Evolutionary conservation across 1,284 basidiomycete genomes (phyloP), one percentile per base, ranked within the genome.

Genomic region (Irpex sp.): DNA sequence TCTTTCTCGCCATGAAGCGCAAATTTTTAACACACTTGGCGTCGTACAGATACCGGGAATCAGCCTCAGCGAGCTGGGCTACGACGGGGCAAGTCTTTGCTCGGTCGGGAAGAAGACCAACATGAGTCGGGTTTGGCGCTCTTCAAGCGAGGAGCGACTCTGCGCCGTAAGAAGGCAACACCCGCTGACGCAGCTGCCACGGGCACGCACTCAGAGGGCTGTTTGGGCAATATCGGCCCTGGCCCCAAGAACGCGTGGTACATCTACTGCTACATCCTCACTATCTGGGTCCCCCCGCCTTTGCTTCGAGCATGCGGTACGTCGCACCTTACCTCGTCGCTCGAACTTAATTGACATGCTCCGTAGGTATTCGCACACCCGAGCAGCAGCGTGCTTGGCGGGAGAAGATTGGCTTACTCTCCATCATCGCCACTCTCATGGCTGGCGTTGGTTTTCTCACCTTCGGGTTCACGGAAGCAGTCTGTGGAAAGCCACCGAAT

Each of bases 321-420:
- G 88, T 82, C 60, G 36, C 43, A 55, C 60, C 57, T 62, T 62
- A 68, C 59, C 54, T 47, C 57, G n/a, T 65, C 58, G 17, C 61
- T 11, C 60, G 17, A 51, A 36, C 36, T 36, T 26, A 8, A 26
- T 50, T 37, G 21, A 26, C 59, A 57, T 5, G 54, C 60, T 65
- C 49, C 63, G 26, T 71, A 90, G 95, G 96, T 63, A 92, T 98
- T 70, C 85, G 86, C 64, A 97, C 92, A 17, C 93, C 95, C 0
- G 97, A 99, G 69, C 92, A 94, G 69, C 95, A 97, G 76, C 88
- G 95, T 60, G 97, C 97, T 50, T 99, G 96, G 94, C 85, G 97
- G 66, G 97, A 99, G 78, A 99, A 99, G 82, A 96, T 98, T 77
- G 97, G 97, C 39, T 85, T 99, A 36, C 80, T 99, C 62, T 80